These are phyloP conservation scores for Pythium monospermum DNA, from an alignment of 352 stramenopile species.

Conservation along the genomic window DNA sequence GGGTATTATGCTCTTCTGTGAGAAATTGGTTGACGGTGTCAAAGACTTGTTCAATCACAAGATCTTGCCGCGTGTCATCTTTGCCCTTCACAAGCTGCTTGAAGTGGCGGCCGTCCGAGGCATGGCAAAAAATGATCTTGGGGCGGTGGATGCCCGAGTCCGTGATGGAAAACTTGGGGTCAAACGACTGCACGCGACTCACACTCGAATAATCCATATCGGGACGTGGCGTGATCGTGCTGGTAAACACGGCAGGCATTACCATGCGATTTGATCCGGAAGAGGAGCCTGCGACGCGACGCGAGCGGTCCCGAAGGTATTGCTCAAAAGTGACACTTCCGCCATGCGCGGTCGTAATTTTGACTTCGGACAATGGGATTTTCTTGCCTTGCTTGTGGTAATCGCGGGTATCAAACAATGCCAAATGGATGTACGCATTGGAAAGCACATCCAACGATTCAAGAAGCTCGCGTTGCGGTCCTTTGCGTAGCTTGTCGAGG, in stretches of 20 bases:
- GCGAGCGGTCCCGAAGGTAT: conserved; percentile 54
- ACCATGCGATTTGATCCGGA: conserved; percentile 28
- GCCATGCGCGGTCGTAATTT: conserved; percentile 31
- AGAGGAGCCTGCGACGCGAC: conserved; percentile 16
- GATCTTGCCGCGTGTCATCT: conserved; percentile 83
- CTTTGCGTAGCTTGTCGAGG: conserved; percentile 52
- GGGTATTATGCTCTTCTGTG: conserved; percentile 51
- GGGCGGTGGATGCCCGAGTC: conserved; percentile 94
- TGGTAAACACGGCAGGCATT: conserved; percentile 80
- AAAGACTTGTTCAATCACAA: conserved; percentile 89
- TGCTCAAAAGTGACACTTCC: conserved; percentile 55
- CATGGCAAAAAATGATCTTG: conserved; percentile 97
- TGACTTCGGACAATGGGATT: conserved; percentile 60
- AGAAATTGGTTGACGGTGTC: conserved; percentile 89
- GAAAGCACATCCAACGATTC: conserved; percentile 72
- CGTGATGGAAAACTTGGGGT: conserved; percentile 90
- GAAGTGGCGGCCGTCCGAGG: conserved; percentile 88
- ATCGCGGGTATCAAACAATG: conserved; percentile 72
- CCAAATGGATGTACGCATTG: conserved; percentile 74
- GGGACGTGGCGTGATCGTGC: conserved; percentile 45
- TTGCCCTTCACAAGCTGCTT: conserved; percentile 96
- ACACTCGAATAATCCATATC: conserved; percentile 84
- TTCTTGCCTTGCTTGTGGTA: conserved; percentile 73
- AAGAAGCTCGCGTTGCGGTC: conserved; percentile 47
- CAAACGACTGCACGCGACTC: conserved; percentile 87